Conservation (phyloP, 2,329 filamentous ascomycete species). For the Elsinoe necatrix region DNA sequence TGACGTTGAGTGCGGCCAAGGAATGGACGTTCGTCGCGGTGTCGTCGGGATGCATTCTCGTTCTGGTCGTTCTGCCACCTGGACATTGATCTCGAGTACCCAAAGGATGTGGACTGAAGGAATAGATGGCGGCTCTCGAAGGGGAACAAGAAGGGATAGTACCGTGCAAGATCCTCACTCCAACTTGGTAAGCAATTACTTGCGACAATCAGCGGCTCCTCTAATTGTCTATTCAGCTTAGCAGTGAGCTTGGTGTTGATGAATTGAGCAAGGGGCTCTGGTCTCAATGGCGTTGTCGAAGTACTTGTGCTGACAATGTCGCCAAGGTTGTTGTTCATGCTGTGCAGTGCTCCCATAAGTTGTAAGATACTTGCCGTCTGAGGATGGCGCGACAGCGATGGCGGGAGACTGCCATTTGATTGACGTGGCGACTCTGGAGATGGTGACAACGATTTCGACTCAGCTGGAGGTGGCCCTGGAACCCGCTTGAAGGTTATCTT, state of each 20-base stretch:
- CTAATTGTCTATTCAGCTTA: conserved; percentile 91
- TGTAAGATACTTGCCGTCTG: conserved; percentile 80
- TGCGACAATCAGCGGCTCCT: conserved; percentile 92
- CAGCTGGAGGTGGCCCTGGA: conserved; percentile 68
- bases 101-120: conserved; percentile 94
- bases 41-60: conserved; percentile 69
- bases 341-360: conserved; percentile 81
- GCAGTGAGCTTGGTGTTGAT: conserved; percentile 98
- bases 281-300: conserved; percentile 59
- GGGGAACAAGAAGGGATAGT: conserved; percentile 95
- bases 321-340: conserved; percentile 85
- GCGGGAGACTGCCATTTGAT: conserved; percentile 57
- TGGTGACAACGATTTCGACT: conserved; percentile 55
- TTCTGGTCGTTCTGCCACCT: conserved; percentile 91
- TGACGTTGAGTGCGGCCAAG: conserved; percentile 86
- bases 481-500: conserved; percentile 87
- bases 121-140: conserved; percentile 97
- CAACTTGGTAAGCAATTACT: conserved; percentile 93
- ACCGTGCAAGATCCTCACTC: conserved; percentile 87
- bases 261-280: conserved; percentile 83
- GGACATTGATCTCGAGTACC: conserved; percentile 93
- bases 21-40: conserved; percentile 81
- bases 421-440: conserved; percentile 44
- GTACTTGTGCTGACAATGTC: conserved; percentile 78
- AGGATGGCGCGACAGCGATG: conserved; percentile 73